Percentiles rank a stretch among this genome's conserved stretches.
These are phyloP conservation scores for Pseudocercospora vitis DNA, from an alignment of 2,329 filamentous ascomycete genomes.

Conservation along the genomic window DNA sequence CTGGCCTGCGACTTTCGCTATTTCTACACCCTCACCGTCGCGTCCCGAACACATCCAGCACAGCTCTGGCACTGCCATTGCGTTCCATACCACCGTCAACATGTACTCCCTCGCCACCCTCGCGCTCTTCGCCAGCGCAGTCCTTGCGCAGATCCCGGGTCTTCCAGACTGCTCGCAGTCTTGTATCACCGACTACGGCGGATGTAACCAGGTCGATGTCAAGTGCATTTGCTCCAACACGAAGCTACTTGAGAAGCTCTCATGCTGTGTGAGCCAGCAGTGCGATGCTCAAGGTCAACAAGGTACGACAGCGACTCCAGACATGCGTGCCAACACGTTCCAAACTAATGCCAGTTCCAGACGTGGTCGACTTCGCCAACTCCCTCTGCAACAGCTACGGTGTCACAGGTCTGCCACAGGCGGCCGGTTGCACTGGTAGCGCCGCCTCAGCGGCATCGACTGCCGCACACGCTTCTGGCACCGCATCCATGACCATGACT, in stretches of 20 bases:
- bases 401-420: conserved; percentile 42
- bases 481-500: conserved; percentile 9
- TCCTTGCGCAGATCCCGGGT: conserved; percentile 27
- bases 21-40: too few species aligned
- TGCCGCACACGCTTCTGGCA: background rate
- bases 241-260: conserved; percentile 39
- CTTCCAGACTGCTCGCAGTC: conserved; percentile 35
- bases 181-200: conserved; percentile 43
- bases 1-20: too few species aligned
- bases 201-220: conserved; percentile 42
- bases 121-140: conserved; percentile 24
- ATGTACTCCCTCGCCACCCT: conserved; percentile 27
- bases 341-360: conserved; percentile 35
- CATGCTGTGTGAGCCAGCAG: conserved; percentile 44
- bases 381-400: conserved; percentile 42
- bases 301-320: too few species aligned
- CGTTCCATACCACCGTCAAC: background rate
- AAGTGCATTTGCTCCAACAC: conserved; percentile 46
- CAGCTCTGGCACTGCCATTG: background rate
- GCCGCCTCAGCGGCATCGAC: conserved; percentile 22
- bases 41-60: too few species aligned
- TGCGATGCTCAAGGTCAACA: conserved; percentile 40
- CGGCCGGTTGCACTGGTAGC: conserved; percentile 40
- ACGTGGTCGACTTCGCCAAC: conserved; percentile 44
- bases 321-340: too few species aligned